Base-by-base conservation (phyloP, 257 asterid genomes). In the Rehmannia glutinosa region DNA sequence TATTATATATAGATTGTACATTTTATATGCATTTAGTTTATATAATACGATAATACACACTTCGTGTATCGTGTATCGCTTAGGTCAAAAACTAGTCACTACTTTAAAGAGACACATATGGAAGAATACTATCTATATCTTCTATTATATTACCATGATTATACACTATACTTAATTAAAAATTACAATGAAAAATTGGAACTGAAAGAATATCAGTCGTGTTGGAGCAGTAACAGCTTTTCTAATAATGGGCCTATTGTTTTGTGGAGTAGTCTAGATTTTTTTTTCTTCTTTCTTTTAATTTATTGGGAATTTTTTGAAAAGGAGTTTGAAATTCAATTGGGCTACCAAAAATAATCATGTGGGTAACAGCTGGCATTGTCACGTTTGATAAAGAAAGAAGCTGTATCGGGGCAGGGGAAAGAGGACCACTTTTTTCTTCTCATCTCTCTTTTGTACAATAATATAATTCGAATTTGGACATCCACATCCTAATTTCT, bases 321-420 rank as follows among this genome's bases (percentile, higher is more conserved):
- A 20, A 8, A 10, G 4, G 11, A 0, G 35, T 0, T 60, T 23
- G 4, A 8, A 4, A 1, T n/a, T 17, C 20, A 3, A 43, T n/a
- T 43, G 50, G 5, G n/a, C 13, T 47, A 9, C 6, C 17, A 1
- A 52, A 16, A 51, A 58, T 4, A 35, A 27, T 33, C 33, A 46
- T 33, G 72, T 72, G 77, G 72, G n/a, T 17, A 56, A 56, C 77
- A 73, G 77, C 73, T 73, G 77, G 73, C 56, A 13, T 2, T 42
- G 66, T 23, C 28, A 56, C 4, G 51, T 56, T 69, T 56, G 66
- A 69, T 30, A 16, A 45, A 25, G 36, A 55, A 67, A 46, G 13
- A 15, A 25, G 2, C 8, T 36, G 4, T 1, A 38, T 23, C 12
- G 1, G 0, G 9, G 15, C 12, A 16, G 11, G 2, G 21, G 9